Evolutionary conservation across 140 eudicot genomes (phyloP).

Genomic region (Artemisia princeps): DNA sequence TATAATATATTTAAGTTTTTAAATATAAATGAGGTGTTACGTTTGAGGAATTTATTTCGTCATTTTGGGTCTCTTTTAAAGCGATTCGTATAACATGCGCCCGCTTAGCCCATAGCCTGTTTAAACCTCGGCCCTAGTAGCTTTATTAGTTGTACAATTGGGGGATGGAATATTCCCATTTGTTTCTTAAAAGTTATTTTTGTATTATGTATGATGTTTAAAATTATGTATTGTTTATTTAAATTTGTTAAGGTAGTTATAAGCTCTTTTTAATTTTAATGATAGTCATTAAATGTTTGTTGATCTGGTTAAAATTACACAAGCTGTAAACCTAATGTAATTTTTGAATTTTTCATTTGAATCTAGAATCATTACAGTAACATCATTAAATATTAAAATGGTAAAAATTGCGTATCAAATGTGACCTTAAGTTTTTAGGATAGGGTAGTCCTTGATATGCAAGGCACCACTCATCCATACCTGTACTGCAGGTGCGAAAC

Average conservation of each 20-base stretch:
- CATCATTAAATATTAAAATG: not conserved
- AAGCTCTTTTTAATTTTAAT: too few relatives aligned
- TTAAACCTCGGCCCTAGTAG: not conserved
- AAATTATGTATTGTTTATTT: too few relatives aligned
- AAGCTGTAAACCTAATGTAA: too few relatives aligned
- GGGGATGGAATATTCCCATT: not conserved
- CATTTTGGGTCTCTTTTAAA: too few relatives aligned
- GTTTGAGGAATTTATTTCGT: too few relatives aligned
- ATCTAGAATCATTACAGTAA: not conserved
- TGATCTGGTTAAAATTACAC: too few relatives aligned
- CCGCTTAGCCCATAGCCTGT: too few relatives aligned
- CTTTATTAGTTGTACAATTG: not conserved
- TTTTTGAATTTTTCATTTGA: not conserved
- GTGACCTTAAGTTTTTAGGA: not conserved
- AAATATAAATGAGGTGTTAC: too few relatives aligned
- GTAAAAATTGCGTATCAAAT: not conserved
- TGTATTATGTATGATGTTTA: not conserved
- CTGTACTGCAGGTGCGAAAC: not conserved
- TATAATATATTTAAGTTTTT: too few relatives aligned
- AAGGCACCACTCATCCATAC: not conserved
- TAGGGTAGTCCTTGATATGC: not conserved
- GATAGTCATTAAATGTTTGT: too few relatives aligned
- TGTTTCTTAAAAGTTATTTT: not conserved
- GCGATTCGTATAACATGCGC: too few relatives aligned
- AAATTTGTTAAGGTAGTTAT: too few relatives aligned